Evolutionary conservation across 2,329 filamentous ascomycete species (phyloP), one percentile per base, ranked within the genome.

Genomic region (Emmonsia crescens): DNA sequence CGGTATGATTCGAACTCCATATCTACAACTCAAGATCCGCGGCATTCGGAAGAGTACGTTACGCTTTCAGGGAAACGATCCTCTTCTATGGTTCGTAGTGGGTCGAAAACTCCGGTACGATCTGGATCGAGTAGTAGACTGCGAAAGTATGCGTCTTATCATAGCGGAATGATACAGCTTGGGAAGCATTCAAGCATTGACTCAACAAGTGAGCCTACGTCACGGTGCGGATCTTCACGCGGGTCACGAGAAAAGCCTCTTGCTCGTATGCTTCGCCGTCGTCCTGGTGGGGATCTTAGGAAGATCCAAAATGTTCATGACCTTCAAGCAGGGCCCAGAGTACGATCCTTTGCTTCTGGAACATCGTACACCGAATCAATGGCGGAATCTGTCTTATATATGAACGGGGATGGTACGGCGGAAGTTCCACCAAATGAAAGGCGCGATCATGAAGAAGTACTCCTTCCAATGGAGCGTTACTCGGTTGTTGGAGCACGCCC

Each of bases 251-350:
- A 69, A 49, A 69, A 69, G 62, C 66, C 70, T 33, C 67, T 66
- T 16, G 72, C 70, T 6, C 83, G 86, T 52, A 79, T 87, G 49
- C 79, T 94, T 64, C 82, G 89, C 63, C 80, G 89, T 70, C 82
- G 86, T 16, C 89, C 89, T 6, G 89, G 89, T 56, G 89, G 89
- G 40, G 85, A 93, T 71, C 75, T 94, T 56, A 83, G 87, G 64
- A 87, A 85, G 19, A 87, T 83, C 44, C 82, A 81, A 21, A 87
- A 86, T 63, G 83, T 87, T 36, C 82, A 82, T 48, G 86, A 89
- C 38, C 72, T 86, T 3, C 82, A 86, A 16, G 74, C 76, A 48
- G 65, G 65, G 8, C 65, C 68, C 1, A 68, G 69, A 52, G 73
- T 73, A n/a, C 67, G 66, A 33, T 78, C 77, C 5, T 71, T 72